phyloP scores from a whole-genome alignment of 345 rosid genomes.

The Corchorus capsularis region DNA sequence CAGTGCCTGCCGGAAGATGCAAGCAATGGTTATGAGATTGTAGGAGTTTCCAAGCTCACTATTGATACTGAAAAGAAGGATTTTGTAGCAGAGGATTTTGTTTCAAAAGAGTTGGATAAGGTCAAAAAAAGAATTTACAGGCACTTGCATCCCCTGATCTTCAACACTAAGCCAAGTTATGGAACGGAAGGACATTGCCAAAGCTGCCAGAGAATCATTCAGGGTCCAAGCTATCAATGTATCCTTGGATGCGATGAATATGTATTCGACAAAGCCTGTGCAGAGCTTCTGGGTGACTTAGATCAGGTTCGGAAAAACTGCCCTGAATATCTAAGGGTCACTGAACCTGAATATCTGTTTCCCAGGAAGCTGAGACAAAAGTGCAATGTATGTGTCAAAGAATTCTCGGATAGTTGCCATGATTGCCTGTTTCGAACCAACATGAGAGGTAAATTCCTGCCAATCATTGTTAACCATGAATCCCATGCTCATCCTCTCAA shows the following conservation, averaged over 20 bases:
- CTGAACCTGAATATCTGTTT: constrained; percentile 11
- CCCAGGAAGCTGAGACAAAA: neutral
- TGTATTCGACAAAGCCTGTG: constrained; percentile 7
- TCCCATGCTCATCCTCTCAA: constrained; percentile 15
- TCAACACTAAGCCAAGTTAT: neutral
- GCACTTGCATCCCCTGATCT: constrained; percentile 11
- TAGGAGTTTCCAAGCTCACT: neutral
- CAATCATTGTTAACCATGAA: constrained; percentile 5
- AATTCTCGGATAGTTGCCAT: neutral
- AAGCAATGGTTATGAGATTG: no score
- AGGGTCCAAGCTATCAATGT: constrained; percentile 9
- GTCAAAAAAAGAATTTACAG: constrained; percentile 9
- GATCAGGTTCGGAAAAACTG: neutral
- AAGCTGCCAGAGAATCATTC: neutral
- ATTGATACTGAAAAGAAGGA: neutral
- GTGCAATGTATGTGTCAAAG: neutral
- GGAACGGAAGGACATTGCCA: neutral
- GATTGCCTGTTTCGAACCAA: constrained; percentile 16
- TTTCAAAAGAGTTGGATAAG: constrained; percentile 15
- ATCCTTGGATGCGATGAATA: constrained; percentile 9
- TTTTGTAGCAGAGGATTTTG: constrained; percentile 2
- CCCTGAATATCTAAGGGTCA: neutral
- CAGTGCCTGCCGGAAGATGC: no score
- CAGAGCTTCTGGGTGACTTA: neutral
- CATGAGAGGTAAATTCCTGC: constrained; percentile 6